Base-by-base conservation (phyloP, 306 rosid species). In the Quercus gilva region DNA sequence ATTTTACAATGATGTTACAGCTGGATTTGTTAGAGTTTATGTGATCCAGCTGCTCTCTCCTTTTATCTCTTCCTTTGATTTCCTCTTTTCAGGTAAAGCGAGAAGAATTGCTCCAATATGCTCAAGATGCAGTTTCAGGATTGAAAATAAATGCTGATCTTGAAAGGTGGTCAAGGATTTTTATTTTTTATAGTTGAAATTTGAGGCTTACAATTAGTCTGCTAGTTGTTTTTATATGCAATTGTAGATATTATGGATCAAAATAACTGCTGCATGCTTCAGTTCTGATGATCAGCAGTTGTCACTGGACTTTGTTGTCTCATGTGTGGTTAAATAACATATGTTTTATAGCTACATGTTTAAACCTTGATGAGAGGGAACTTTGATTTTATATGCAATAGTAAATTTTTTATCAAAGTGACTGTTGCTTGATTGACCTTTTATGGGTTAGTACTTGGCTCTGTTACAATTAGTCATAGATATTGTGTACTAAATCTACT, bases 31-130 rank as follows among this genome's bases (percentile, higher is more conserved):
- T 53, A 65, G 5, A 37, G 18, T 41, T 71, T 57, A 64, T 68
- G 70, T 76, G 75, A 55, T 49, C 52, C 45, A 8, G 45, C 45
- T 80, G 29, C 51, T 76, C 69, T 75, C 75, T 74, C 56, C 52
- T n/a, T 75, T 77, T 25, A 37, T 25, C 29, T 4, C 35, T 63
- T 55, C 72, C 25, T 49, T 53, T 49, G 37, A 2, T 18, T 78
- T 81, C 10, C 29, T 75, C 55, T 76, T 79, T 80, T 31, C 85
- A 94, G 98, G 87, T 84, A 68, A 94, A 92, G 83, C 92, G 97
- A 69, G 97, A 94, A 78, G 98, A 94, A 76, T 80, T 94, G 88
- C 98, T 94, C 79, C 97, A 94, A 78, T 85, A 85, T 81, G 93
- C 88, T 84, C 97, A 92, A 88, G 84, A 45, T 85, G 92, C 94